Evolutionary conservation across 176 grass and related monocot species (phyloP).

Genomic region (Eleusine coracana): DNA sequence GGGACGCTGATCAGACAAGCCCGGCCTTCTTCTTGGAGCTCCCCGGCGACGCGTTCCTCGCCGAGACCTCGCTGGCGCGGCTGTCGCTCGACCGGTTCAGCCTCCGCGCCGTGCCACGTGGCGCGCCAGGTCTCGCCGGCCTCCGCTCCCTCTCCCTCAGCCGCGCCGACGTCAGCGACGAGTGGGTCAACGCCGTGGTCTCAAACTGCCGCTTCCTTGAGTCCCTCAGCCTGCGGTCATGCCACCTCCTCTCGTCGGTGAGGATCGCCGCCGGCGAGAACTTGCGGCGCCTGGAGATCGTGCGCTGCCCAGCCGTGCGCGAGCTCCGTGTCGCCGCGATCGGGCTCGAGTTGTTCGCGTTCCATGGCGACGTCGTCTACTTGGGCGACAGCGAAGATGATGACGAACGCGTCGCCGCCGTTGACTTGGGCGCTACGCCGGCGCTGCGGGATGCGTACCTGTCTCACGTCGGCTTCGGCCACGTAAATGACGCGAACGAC

Average conservation of each 20-base stretch:
- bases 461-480: conserved; percentile 12
- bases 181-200: conserved; percentile 32
- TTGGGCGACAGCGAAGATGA: background rate
- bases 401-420: background rate
- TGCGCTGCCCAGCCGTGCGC: conserved; percentile 24
- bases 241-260: conserved; percentile 6
- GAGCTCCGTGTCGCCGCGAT: conserved; percentile 34
- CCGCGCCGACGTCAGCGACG: conserved; percentile 40
- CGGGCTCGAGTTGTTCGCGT: conserved; percentile 49
- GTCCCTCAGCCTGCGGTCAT: conserved; percentile 51
- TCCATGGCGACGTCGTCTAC: conserved; percentile 14
- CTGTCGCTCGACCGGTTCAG: conserved; percentile 42
- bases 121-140: conserved; percentile 8
- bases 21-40: background rate
- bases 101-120: conserved; percentile 4
- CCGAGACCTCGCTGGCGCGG: conserved; percentile 35
- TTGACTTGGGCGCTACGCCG: conserved; percentile 9
- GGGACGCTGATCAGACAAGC: background rate
- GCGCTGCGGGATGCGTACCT: conserved; percentile 51
- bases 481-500: background rate
- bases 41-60: conserved; percentile 20
- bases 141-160: conserved; percentile 46
- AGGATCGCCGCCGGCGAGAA: conserved; percentile 34
- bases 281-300: conserved; percentile 44
- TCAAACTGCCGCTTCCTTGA: conserved; percentile 38